Evolutionary conservation across 805 yeast genomes (phyloP), one percentile per base, ranked within the genome.

Genomic region (Candida vartiovaarae): DNA sequence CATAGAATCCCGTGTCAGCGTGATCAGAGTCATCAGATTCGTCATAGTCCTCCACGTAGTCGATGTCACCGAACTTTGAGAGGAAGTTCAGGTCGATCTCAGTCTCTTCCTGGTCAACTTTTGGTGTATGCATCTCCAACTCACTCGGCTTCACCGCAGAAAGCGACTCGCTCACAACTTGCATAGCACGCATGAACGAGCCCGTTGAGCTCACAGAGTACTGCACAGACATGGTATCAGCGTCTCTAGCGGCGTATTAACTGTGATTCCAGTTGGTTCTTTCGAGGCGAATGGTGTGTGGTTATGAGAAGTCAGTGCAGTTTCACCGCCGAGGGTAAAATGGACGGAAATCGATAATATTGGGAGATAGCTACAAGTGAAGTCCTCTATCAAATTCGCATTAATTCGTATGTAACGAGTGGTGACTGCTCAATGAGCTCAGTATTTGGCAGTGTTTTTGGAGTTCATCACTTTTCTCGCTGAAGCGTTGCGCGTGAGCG

Each of bases 171-270:
- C 76, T 66, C 82, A 84, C 76, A 2, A 79, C 74, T 59, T 73
- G 75, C 88, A 84, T 82, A 20, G 93, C 91, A 57, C 75, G 76
- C 84, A 84, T 77, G 61, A 76, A 84, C 24, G 93, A 83, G 61
- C 77, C 75, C 8, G 90, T 82, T 1, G 90, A 82, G 10, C 75
- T 67, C 7, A 72, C 83, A 38, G 75, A 72, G 50, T 76, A 78
- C 5, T 74, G 54, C 0, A 66, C 66, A 2, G 77, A 65, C 80
- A 75, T 76, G 8, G 3, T 25, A 28, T 28, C 30, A 15, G 20
- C 20, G 20, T 15, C 20, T 15, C 20, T 15, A 15, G 20, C 30
- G 30, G 2, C 9, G 30, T 28, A 28, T 28, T 15, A 15, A 15
- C 20, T 15, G 20, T 15, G 20, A 15, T 15, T 15, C 20, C 20